Evolutionary conservation across 2,329 filamentous ascomycete genomes (phyloP).

Genomic region (Achaetomium macrosporum): DNA sequence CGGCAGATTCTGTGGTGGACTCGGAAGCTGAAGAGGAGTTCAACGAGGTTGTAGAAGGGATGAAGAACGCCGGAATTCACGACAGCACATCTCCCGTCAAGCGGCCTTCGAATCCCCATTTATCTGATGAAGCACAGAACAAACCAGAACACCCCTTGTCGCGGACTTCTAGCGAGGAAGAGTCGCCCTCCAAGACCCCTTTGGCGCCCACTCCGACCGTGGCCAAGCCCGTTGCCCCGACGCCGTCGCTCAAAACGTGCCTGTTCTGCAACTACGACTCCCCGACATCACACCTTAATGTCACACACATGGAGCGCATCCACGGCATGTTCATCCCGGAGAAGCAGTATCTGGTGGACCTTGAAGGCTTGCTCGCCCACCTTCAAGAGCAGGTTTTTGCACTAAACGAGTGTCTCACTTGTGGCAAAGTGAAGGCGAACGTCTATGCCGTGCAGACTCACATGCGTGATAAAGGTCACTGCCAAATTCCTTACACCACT

Average conservation of each 20-base stretch:
- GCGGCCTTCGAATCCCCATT: constrained; percentile 47
- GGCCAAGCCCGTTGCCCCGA: constrained; percentile 29
- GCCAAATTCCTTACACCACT: constrained; percentile 87
- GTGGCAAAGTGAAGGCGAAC: constrained; percentile 74
- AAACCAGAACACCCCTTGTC: constrained; percentile 43
- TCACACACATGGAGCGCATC: constrained; percentile 82
- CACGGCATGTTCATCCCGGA: constrained; percentile 98
- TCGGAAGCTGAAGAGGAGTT: constrained; percentile 70
- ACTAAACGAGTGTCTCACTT: constrained; percentile 80
- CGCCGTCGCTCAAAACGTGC: constrained; percentile 53
- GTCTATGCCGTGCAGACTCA: constrained; percentile 83
- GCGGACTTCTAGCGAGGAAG: constrained; percentile 34
- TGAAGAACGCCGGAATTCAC: constrained; percentile 57
- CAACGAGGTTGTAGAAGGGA: constrained; percentile 66
- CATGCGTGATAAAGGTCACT: constrained; percentile 95
- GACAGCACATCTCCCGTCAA: constrained; percentile 46
- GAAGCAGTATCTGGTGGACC: constrained; percentile 71
- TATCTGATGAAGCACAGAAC: constrained; percentile 35
- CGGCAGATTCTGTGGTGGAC: constrained; percentile 46
- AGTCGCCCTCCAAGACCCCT: constrained; percentile 19
- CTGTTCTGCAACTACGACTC: constrained; percentile 91
- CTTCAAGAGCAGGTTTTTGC: constrained; percentile 75
- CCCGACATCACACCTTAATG: constrained; percentile 66
- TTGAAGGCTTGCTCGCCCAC: constrained; percentile 73
- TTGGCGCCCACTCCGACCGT: constrained; percentile 25